Percentiles rank a stretch among this genome's conserved stretches.
phyloP scores from a whole-genome alignment of 164 flowering plant species.

The Stephania japonica region DNA sequence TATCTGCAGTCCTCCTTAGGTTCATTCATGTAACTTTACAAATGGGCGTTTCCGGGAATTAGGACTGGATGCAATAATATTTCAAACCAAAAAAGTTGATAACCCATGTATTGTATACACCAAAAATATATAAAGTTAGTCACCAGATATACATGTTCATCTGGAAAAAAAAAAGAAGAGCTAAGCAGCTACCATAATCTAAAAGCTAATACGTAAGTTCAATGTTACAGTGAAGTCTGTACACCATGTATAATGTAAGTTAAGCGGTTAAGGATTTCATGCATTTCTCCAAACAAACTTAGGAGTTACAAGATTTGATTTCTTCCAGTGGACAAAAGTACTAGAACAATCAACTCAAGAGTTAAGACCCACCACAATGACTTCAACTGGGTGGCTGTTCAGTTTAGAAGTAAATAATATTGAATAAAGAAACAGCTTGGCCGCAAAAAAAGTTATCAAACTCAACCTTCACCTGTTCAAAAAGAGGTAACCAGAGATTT shows the following conservation, averaged over 20 bases:
- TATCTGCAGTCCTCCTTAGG: not conserved
- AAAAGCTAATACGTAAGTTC: not conserved
- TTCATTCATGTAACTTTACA: not conserved
- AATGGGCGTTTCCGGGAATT: not conserved
- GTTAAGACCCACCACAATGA: not conserved
- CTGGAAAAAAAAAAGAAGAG: not conserved
- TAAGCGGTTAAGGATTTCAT: not conserved
- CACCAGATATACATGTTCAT: not conserved
- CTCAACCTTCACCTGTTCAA: constrained; percentile 12
- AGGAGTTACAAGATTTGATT: not conserved
- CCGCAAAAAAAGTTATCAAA: not conserved
- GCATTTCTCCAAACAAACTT: not conserved
- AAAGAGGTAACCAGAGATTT: not conserved
- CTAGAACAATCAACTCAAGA: not conserved
- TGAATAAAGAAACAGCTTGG: not conserved
- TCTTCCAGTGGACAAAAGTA: not conserved
- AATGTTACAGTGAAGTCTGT: not conserved
- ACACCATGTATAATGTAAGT: not conserved
- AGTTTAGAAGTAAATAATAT: not conserved
- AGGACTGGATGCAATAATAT: not conserved
- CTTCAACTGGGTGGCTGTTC: not conserved
- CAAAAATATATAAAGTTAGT: not conserved
- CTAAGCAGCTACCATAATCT: not conserved
- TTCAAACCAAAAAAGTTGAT: not conserved
- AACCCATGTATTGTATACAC: not conserved